Evolutionary conservation across 1,139 yeast genomes (phyloP).

Genomic region (Williopsis jadinii): DNA sequence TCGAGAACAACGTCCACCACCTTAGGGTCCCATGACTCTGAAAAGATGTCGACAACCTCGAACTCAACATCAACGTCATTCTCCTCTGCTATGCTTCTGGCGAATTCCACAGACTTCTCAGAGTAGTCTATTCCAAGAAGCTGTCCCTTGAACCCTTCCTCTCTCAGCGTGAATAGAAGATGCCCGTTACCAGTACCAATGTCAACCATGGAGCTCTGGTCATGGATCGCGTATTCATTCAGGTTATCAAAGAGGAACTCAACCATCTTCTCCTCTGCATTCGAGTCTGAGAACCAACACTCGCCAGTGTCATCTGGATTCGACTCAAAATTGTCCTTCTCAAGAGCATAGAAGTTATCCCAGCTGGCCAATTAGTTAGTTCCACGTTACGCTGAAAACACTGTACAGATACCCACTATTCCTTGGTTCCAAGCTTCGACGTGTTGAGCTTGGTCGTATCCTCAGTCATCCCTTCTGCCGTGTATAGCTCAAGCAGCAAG

Average conservation of each 20-base stretch:
- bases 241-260: constrained; percentile 47
- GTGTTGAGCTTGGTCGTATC: constrained; percentile 52
- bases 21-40: constrained; percentile 14
- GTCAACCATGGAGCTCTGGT: constrained; percentile 49
- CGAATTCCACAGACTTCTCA: constrained; percentile 67
- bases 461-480: constrained; percentile 29
- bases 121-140: constrained; percentile 84
- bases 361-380: constrained; percentile 38
- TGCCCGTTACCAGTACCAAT: constrained; percentile 97
- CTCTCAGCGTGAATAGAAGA: constrained; percentile 57
- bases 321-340: constrained; percentile 58
- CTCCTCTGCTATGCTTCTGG: constrained; percentile 40
- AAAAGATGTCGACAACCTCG: constrained; percentile 39
- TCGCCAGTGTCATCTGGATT: constrained; percentile 88
- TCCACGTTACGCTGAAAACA: neutral
- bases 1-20: constrained; percentile 64
- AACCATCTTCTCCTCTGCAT: constrained; percentile 80
- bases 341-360: constrained; percentile 79
- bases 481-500: too few relatives aligned
- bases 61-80: constrained; percentile 36
- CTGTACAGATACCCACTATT: constrained; percentile 45
- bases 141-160: constrained; percentile 48
- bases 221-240: constrained; percentile 25
- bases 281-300: constrained; percentile 92
- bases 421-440: constrained; percentile 71